Evolutionary conservation across 2,329 filamentous ascomycete species (phyloP), one percentile per base, ranked within the genome.

Genomic region (Botrytis porri): DNA sequence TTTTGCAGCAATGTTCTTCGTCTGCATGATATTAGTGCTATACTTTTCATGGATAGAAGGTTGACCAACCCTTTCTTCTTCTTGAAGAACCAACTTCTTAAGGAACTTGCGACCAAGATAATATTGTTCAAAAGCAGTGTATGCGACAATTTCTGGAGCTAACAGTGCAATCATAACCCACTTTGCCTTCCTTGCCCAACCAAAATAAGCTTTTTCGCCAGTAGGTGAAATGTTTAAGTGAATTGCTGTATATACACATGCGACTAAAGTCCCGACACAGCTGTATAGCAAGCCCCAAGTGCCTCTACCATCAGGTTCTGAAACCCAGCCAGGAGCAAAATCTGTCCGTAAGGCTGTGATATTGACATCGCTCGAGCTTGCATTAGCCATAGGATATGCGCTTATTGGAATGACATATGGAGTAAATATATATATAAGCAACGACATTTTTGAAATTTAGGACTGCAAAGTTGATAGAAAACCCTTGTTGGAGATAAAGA

Each of bases 171-270:
- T 73, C 14, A 43, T 8, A 10, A 75, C 32, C 75, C 75, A 76
- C 72, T 75, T 72, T 1, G 43, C 37, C 43, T 75, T 75, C 29
- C 62, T 29, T 45, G 59, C 16, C 35, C 45, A 69, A 9, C 62
- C 20, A 16, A 12, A 29, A 10, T 39, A 25, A 10, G 22, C 54
- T 4, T 64, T 65, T 7, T 73, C 69, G 8, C 45, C 12, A 25
- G 20, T n/a, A 4, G 57, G 54, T 16, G 73, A 71, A 12, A 76
- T 54, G 39, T 76, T 73, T 39, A 76, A 20, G 20, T 75, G 72
- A 22, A 75, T 74, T 4, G 75, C 70, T 1, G 69, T 76, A n/a
- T 74, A 76, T 1, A 75, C 67, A 37, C 75, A 76, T 14, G 71
- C n/a, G 1, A 71, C 4, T 1, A 76, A 48, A 7, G 73, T 76